Conservation (phyloP, 768 basidiomycete genomes). For the Rhodotorula graminis region DNA sequence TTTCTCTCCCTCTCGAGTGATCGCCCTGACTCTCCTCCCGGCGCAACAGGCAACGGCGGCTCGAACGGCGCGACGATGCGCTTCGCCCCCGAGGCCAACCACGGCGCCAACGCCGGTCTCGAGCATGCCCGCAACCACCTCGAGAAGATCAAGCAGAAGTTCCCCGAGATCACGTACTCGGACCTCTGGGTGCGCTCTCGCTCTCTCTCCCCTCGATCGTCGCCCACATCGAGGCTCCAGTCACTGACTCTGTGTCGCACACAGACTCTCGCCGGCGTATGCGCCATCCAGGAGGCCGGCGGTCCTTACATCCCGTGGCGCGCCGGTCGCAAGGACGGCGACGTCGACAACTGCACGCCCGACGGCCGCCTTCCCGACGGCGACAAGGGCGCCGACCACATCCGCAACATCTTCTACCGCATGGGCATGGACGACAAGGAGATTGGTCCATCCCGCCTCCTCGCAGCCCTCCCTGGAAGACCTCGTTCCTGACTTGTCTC, state of each 20-base stretch:
- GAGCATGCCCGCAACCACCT: constrained; percentile 72
- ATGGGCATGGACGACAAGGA: constrained; percentile 98
- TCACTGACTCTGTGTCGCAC: no score
- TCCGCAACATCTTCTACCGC: constrained; percentile 80
- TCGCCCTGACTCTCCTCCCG: no score
- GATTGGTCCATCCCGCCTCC: constrained; percentile 62
- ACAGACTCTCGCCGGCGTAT: constrained; percentile 80
- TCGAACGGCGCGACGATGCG: constrained; percentile 97
- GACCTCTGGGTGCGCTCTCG: constrained; percentile 61
- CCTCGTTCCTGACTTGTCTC: neutral
- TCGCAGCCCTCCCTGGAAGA: no score
- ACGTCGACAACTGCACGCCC: constrained; percentile 64
- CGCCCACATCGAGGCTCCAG: no score
- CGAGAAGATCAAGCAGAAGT: constrained; percentile 75
- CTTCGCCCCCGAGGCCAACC: constrained; percentile 78
- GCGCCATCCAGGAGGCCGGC: constrained; percentile 81
- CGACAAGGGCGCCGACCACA: constrained; percentile 71
- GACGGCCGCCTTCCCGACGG: constrained; percentile 58
- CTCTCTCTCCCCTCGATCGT: neutral
- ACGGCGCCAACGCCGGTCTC: constrained; percentile 79
- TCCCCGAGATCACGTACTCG: constrained; percentile 90
- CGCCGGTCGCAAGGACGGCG: constrained; percentile 78
- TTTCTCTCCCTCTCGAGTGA: neutral
- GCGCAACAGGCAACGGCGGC: constrained; percentile 45
- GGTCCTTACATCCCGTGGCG: constrained; percentile 93